Evolutionary conservation across 352 stramenopile species (phyloP).

Genomic region (Phytophthora hibernalis): DNA sequence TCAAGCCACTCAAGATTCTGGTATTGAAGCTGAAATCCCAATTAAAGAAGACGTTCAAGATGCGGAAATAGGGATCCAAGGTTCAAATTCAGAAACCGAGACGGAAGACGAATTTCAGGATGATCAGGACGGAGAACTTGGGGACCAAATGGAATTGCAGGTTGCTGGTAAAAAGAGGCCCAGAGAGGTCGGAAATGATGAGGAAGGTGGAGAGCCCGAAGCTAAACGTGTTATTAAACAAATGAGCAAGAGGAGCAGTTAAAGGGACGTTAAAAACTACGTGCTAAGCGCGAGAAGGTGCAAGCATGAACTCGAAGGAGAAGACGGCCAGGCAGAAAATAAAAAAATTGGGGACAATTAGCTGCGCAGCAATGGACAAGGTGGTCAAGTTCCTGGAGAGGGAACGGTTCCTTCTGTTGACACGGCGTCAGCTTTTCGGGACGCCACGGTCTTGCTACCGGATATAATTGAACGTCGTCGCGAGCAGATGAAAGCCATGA

Average conservation of each 20-base stretch:
- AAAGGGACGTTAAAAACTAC: background rate
- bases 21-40: background rate
- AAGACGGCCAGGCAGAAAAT: background rate
- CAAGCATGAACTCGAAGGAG: background rate
- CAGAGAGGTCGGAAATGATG: no score
- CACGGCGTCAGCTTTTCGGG: constrained; percentile 3
- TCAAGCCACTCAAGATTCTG: background rate
- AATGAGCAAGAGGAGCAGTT: background rate
- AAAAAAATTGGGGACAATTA: background rate
- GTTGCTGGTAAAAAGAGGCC: constrained; percentile 5
- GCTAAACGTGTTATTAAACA: background rate
- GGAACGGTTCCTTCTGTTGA: constrained; percentile 5
- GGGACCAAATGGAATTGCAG: no score
- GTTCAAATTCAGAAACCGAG: constrained; percentile 4
- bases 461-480: background rate
- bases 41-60: background rate
- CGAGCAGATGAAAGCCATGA: background rate
- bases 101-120: constrained; percentile 8
- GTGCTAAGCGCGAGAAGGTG: background rate
- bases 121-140: background rate
- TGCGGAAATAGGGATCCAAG: background rate
- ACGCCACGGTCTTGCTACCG: constrained; percentile 9
- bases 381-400: constrained; percentile 8
- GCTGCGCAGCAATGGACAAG: background rate
- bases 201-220: background rate